A percentile compares a stretch with the other conserved stretches of the same genome.
Evolutionary conservation across 1,139 yeast species (phyloP).

Genomic region (Debaryomyces psychrophilus): DNA sequence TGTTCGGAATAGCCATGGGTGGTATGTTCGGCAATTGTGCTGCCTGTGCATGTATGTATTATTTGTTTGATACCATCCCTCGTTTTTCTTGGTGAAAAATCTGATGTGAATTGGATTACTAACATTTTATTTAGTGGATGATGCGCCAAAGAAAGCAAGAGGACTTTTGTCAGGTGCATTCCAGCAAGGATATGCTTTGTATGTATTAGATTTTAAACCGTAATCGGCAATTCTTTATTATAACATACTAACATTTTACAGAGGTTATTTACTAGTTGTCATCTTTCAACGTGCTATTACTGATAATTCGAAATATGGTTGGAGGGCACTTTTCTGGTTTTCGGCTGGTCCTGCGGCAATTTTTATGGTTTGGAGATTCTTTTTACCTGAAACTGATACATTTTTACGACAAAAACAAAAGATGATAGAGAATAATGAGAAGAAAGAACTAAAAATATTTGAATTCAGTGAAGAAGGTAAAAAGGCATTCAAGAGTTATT

Average conservation of each 20-base stretch:
- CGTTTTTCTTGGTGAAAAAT: too few species aligned
- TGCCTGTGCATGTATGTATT: slow-evolving; percentile 50
- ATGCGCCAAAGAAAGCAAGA: slow-evolving; percentile 62
- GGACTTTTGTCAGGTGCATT: slow-evolving; percentile 68
- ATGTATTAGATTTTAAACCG: not conserved
- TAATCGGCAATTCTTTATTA: not conserved
- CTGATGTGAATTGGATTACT: not conserved
- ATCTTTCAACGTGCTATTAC: slow-evolving; percentile 61
- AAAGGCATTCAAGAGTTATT: slow-evolving; percentile 35
- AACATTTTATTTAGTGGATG: slow-evolving; percentile 42
- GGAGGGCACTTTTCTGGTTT: slow-evolving; percentile 49
- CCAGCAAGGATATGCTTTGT: slow-evolving; percentile 68
- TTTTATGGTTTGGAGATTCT: slow-evolving; percentile 39
- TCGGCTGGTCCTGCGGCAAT: slow-evolving; percentile 46
- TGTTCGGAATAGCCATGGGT: slow-evolving; percentile 72
- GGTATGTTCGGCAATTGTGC: slow-evolving; percentile 70
- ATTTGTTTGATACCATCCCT: not conserved
- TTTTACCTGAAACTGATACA: slow-evolving; percentile 43
- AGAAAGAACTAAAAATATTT: slow-evolving; percentile 17
- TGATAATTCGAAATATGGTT: slow-evolving; percentile 35
- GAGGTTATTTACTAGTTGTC: slow-evolving; percentile 65
- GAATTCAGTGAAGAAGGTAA: slow-evolving; percentile 25
- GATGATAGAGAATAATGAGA: slow-evolving; percentile 19
- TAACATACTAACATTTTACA: slow-evolving; percentile 23
- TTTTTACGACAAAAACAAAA: slow-evolving; percentile 31